Conservation (phyloP, 805 yeast species). For the Pichia insulana region DNA sequence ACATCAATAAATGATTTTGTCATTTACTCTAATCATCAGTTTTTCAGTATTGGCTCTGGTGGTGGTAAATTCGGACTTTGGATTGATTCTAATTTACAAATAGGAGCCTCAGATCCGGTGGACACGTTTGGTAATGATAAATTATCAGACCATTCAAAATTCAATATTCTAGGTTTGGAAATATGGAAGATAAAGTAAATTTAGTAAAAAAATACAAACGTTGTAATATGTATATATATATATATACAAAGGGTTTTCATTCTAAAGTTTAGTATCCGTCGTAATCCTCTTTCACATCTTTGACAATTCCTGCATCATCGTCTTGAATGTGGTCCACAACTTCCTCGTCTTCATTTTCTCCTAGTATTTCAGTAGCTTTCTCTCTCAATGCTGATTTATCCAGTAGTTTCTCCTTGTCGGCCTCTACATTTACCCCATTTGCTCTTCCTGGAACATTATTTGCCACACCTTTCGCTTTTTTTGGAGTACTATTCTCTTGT, state of each 20-base stretch:
- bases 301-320: neutral
- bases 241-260: neutral
- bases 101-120: slow-evolving; percentile 73
- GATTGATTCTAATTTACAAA: slow-evolving; percentile 64
- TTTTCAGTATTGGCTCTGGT: slow-evolving; percentile 83
- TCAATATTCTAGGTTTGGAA: slow-evolving; percentile 69
- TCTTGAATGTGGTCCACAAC: slow-evolving; percentile 3
- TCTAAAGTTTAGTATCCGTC: neutral
- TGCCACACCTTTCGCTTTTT: neutral
- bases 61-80: slow-evolving; percentile 89
- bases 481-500: neutral
- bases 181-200: slow-evolving; percentile 68
- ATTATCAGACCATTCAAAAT: slow-evolving; percentile 44
- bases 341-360: slow-evolving; percentile 1
- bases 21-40: slow-evolving; percentile 70
- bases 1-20: slow-evolving; percentile 84
- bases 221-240: too few relatives aligned
- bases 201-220: too few relatives aligned
- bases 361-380: neutral
- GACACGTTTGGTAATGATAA: slow-evolving; percentile 88
- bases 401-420: neutral
- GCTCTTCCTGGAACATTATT: neutral
- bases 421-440: neutral
- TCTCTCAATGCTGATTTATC: neutral
- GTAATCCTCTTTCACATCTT: slow-evolving; percentile 4